Evolutionary conservation across 805 yeast species (phyloP), one percentile per base, ranked within the genome.

Genomic region (Zygotorulaspora sp.): DNA sequence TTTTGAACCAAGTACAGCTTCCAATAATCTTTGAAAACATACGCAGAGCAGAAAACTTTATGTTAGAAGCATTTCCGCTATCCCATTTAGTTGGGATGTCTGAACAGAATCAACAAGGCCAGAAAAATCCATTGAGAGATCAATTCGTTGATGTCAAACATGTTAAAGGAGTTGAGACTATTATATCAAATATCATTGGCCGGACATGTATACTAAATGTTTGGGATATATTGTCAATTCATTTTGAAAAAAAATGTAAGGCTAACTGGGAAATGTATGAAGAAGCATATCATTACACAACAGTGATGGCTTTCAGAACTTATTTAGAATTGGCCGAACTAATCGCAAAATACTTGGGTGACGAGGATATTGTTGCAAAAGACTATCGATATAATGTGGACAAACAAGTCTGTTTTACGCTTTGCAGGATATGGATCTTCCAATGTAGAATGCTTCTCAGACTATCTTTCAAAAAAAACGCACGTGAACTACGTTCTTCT

Each of bases 131-230:
- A 7, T 23, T 5, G 13, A 23, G 26, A 23, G 12, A 23, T 23
- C 13, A n/a, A 4, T 5, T 11, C 12, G 13, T 23, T n/a, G 12
- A 23, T 13, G 13, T 23, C 12, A 13, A 23, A 23, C 5, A n/a
- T 11, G 26, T 23, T 23, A 38, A 38, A 30, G 38, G 40, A n/a
- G 29, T 30, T 11, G 47, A 45, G 24, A 40, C 23, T 6, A 33
- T 52, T 7, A 35, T 38, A 16, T 21, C 37, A 1, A 52, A 50
- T 35, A 13, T 52, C 2, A 26, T 45, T 4, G 53, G 50, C 7
- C 23, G 28, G 5, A 29, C 41, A 4, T 22, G 41, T 17, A 23
- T 49, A 6, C 31, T 50, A 41, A 38, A 34, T 21, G 28, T 44
- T 5, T 44, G 39, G 30, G 37, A 36, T 6, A 24, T 28, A n/a